phyloP scores from a whole-genome alignment of 106 monocot species.

The Agapanthus africanus region DNA sequence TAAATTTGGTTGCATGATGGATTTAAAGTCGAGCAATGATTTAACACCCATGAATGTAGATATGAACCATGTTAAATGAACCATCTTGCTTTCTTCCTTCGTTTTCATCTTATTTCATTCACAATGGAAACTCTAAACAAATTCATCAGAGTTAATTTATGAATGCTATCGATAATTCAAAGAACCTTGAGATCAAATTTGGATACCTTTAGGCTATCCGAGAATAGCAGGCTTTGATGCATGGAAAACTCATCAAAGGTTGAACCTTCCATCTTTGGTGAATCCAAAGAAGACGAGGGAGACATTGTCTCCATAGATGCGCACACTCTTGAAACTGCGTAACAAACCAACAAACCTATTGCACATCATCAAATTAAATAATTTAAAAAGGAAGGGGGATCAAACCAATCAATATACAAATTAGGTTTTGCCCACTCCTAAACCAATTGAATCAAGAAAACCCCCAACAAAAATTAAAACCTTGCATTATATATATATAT shows the following conservation, averaged over 20 bases:
- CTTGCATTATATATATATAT: too few species aligned
- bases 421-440: background rate
- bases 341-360: background rate
- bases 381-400: background rate
- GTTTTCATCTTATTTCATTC: too few species aligned
- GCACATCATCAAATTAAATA: background rate
- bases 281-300: conserved; percentile 19
- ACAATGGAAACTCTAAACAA: background rate
- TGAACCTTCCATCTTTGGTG: conserved; percentile 17
- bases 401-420: background rate
- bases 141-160: background rate
- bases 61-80: too few species aligned
- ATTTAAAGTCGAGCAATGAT: too few species aligned
- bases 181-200: background rate
- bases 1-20: too few species aligned
- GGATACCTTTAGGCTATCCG: conserved; percentile 67
- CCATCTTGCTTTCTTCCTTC: too few species aligned
- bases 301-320: conserved; percentile 33
- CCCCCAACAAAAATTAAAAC: background rate
- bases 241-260: conserved; percentile 61
- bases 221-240: conserved; percentile 66
- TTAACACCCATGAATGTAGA: too few species aligned
- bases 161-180: background rate
- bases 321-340: background rate
- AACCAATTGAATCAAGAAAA: background rate